Conservation (phyloP, 2,329 filamentous ascomycete species). For the Aspergillus puulaauensis region DNA sequence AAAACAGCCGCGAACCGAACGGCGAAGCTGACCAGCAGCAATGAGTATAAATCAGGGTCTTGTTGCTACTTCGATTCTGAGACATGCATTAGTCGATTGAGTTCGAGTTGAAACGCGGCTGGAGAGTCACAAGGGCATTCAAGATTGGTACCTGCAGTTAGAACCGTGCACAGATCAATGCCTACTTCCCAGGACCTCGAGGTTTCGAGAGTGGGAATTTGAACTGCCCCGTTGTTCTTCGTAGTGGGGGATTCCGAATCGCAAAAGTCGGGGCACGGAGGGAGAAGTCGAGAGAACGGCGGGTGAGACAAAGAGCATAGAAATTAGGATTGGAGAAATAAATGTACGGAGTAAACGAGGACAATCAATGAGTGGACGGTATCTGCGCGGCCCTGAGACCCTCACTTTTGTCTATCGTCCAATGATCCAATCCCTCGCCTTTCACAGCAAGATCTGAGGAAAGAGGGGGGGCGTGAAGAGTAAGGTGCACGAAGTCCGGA, state of each 20-base stretch:
- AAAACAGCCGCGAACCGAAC: not conserved
- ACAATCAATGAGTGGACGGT: not conserved
- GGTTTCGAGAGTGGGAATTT: not conserved
- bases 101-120: constrained; percentile 4
- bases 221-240: constrained; percentile 4
- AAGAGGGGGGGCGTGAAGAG: constrained; percentile 4
- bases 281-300: not conserved
- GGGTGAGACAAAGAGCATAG: constrained; percentile 1
- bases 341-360: not conserved
- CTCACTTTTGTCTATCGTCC: constrained; percentile 9
- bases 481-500: constrained; percentile 6
- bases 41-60: constrained; percentile 1
- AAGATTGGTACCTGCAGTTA: constrained; percentile 9
- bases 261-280: constrained; percentile 8
- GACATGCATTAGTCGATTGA: constrained; percentile 2
- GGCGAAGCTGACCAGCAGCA: constrained; percentile 7
- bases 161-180: not conserved
- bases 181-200: not conserved
- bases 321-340: not conserved
- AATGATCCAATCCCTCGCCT: constrained; percentile 12
- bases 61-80: constrained; percentile 8
- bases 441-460: constrained; percentile 13
- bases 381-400: constrained; percentile 6
- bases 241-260: constrained; percentile 3
- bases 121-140: not conserved